Evolutionary conservation across 768 basidiomycete species (phyloP), one percentile per base, ranked within the genome.

Genomic region (Boletellus emodensis): DNA sequence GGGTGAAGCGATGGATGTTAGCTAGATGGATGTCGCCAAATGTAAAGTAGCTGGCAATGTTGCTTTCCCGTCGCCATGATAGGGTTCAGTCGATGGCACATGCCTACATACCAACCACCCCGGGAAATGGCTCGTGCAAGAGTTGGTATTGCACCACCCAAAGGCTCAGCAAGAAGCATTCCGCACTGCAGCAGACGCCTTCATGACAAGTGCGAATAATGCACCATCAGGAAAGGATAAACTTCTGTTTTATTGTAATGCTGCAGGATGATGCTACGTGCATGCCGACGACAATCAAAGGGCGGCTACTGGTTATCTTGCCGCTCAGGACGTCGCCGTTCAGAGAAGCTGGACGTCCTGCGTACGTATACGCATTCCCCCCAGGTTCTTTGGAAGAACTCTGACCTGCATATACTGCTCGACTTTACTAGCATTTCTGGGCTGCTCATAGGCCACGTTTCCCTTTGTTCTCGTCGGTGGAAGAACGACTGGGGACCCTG

Each of bases 1-100:
- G 7, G 78, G 77, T 34, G 90, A 90, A 58, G 87, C 81, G 40
- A 92, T 91, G 90, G 90, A 92, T 72, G 86, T 80, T 32, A 81
- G 84, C 69, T 91, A 77, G 64, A 56, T 48, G 40, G 3, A 35
- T 39, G 38, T 46, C 30, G n/a, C 5, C 24, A 5, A 34, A 44
- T 50, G 45, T 51, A 53, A 37, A 46, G 37, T 40, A 51, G 49
- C 50, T 20, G 20, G 20, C 43, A 12, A 40, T 40, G 32, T 32
- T 35, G 24, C 18, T 14, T 30, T 26, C 24, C 24, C 24, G 24
- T 26, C 4, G 24, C 24, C 5, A 26, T 26, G 24, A 26, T 7
- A 7, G 6, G 24, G 4, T 26, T 26, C 5, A 4, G 5, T 26
- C 6, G 24, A 26, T 26, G 24, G 24, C 24, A 26, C 24, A 26